Conservation (phyloP, 768 basidiomycete species). For the Chalciporus chontae region DNA sequence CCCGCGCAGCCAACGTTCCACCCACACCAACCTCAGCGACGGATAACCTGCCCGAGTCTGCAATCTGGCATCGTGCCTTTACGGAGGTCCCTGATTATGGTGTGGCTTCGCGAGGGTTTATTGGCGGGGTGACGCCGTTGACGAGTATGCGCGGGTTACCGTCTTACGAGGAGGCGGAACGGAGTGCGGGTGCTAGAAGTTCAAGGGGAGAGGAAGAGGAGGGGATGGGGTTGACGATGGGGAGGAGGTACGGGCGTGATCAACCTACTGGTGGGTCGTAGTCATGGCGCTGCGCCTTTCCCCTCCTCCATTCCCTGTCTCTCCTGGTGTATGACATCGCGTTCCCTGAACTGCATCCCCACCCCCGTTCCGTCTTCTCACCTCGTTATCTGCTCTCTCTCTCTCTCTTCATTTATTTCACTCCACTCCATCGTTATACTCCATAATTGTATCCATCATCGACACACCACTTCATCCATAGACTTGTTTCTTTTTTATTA, state of each 20-base stretch:
- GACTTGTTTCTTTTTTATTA: too few relatives aligned
- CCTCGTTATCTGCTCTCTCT: too few relatives aligned
- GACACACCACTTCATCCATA: too few relatives aligned
- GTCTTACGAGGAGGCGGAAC: slow-evolving; percentile 74
- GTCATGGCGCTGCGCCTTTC: neutral
- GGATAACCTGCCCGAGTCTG: slow-evolving; percentile 27
- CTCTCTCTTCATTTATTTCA: too few relatives aligned
- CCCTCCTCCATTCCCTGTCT: neutral
- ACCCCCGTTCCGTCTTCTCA: too few relatives aligned
- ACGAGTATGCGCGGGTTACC: slow-evolving; percentile 75
- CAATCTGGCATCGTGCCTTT: slow-evolving; percentile 57
- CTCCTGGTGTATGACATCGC: too few relatives aligned
- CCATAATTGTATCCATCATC: too few relatives aligned
- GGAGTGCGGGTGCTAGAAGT: neutral
- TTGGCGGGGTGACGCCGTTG: slow-evolving; percentile 88
- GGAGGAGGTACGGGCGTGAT: neutral
- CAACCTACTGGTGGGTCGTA: neutral
- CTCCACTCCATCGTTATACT: too few relatives aligned
- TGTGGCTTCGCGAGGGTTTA: slow-evolving; percentile 80
- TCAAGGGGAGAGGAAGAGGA: neutral
- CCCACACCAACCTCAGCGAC: slow-evolving; percentile 3
- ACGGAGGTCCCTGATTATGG: slow-evolving; percentile 85
- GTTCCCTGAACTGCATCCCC: too few relatives aligned
- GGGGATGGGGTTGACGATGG: slow-evolving; percentile 6
- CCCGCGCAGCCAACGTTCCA: neutral